These are phyloP conservation scores for Ceratobasidium sp. DNA, from an alignment of 1,284 basidiomycete species.

Conservation along the genomic window DNA sequence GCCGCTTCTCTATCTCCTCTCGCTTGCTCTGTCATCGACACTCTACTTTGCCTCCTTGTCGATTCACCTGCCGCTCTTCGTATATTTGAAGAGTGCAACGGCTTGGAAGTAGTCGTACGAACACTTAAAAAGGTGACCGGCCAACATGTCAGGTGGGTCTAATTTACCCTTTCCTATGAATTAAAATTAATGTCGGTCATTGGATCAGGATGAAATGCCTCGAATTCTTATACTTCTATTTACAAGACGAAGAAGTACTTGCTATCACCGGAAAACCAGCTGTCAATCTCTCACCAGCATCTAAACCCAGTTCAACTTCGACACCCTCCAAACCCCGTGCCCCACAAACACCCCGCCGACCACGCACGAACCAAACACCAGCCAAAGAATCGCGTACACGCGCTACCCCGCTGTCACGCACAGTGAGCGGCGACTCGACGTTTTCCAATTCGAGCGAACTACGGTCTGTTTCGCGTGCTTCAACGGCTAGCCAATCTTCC, in stretches of 20 bases:
- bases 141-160: conserved; percentile 77
- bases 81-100: conserved; percentile 75
- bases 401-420: conserved; percentile 6
- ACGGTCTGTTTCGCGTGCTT: background rate
- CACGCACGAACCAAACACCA: conserved; percentile 38
- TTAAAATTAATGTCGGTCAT: background rate
- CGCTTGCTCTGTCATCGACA: conserved; percentile 75
- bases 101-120: conserved; percentile 80
- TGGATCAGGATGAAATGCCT: conserved; percentile 84
- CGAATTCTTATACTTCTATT: conserved; percentile 91
- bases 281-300: conserved; percentile 34
- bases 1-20: conserved; percentile 46
- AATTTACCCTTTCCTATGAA: background rate
- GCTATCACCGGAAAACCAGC: conserved; percentile 41
- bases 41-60: conserved; percentile 82
- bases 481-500: conserved; percentile 5
- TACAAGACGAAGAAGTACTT: conserved; percentile 72
- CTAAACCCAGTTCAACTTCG: conserved; percentile 44
- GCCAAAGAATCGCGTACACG: conserved; percentile 21
- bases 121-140: conserved; percentile 83
- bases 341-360: conserved; percentile 38
- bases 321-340: conserved; percentile 39
- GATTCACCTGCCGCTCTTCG: conserved; percentile 77
- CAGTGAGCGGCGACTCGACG: conserved; percentile 29
- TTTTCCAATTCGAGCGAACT: conserved; percentile 6